These are phyloP conservation scores for Amanita inopinata DNA, from an alignment of 768 basidiomycete genomes.

Conservation along the genomic window DNA sequence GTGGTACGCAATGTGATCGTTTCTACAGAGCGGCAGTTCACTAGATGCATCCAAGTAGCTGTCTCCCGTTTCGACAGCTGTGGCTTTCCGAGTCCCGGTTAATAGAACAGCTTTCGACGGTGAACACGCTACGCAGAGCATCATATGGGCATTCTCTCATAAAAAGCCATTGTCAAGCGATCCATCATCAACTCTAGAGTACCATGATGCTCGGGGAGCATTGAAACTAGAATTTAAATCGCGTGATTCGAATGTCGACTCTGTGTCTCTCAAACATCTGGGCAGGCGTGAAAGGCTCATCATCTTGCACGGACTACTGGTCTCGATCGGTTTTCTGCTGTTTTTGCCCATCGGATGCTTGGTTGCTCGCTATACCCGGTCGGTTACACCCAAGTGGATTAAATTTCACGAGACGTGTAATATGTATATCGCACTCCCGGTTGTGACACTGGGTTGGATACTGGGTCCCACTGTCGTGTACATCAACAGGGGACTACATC, in stretches of 20 bases:
- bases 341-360: conserved; percentile 45
- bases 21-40: background rate
- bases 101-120: conserved; percentile 24
- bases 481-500: conserved; percentile 31
- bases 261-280: conserved; percentile 3
- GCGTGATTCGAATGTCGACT: conserved; percentile 12
- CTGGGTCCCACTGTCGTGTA: conserved; percentile 39
- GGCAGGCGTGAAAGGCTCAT: conserved; percentile 28
- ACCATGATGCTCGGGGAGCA: conserved; percentile 26
- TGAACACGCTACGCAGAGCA: conserved; percentile 15
- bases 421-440: conserved; percentile 36
- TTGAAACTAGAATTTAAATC: conserved; percentile 25
- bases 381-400: conserved; percentile 45
- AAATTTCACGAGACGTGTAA: conserved; percentile 43
- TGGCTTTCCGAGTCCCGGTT: conserved; percentile 32
- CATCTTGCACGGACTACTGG: conserved; percentile 42
- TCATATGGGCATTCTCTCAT: conserved; percentile 34
- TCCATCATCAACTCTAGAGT: conserved; percentile 20
- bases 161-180: conserved; percentile 12
- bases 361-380: conserved; percentile 44
- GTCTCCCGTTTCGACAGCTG: conserved; percentile 24
- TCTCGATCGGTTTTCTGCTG: conserved; percentile 46
- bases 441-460: conserved; percentile 38
- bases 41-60: conserved; percentile 16
- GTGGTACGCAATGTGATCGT: conserved; percentile 15